Conservation (phyloP, 1,284 basidiomycete genomes). For the Boletus albobrunnescens region DNA sequence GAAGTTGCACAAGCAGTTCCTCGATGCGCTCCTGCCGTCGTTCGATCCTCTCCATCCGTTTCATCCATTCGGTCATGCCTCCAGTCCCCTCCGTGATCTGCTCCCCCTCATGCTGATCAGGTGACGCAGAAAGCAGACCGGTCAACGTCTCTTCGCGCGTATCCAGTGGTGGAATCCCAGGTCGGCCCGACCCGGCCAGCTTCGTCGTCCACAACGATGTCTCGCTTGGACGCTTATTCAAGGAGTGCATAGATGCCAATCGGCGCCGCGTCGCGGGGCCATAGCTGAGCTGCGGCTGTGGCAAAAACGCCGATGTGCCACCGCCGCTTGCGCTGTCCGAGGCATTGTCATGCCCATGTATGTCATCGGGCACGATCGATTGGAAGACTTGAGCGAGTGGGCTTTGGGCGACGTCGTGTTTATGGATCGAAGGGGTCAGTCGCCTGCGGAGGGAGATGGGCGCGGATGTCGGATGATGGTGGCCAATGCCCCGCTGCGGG, state of each 20-base stretch:
- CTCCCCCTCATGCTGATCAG: slow-evolving; percentile 31
- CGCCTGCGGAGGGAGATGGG: slow-evolving; percentile 40
- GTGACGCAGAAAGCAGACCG: slow-evolving; percentile 33
- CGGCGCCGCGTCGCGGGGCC: slow-evolving; percentile 57
- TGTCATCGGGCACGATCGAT: slow-evolving; percentile 56
- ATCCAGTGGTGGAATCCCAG: slow-evolving; percentile 22
- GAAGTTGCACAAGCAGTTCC: slow-evolving; percentile 41
- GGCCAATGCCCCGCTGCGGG: slow-evolving; percentile 5
- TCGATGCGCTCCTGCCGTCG: slow-evolving; percentile 63
- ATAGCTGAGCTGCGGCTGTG: slow-evolving; percentile 40
- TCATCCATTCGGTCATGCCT: slow-evolving; percentile 33
- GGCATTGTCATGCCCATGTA: slow-evolving; percentile 31
- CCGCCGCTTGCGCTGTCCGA: slow-evolving; percentile 14
- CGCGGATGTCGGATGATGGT: slow-evolving; percentile 17
- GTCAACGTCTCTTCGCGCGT: slow-evolving; percentile 21
- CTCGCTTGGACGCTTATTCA: slow-evolving; percentile 17
- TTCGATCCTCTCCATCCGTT: slow-evolving; percentile 57
- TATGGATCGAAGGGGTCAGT: slow-evolving; percentile 45
- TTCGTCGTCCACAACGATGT: slow-evolving; percentile 5
- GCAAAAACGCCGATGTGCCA: slow-evolving; percentile 9
- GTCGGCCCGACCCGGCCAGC: slow-evolving; percentile 17
- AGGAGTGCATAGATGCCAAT: slow-evolving; percentile 45
- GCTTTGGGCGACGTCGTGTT: slow-evolving; percentile 40
- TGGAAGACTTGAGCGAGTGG: slow-evolving; percentile 73
- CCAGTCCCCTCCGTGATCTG: slow-evolving; percentile 32